These are phyloP conservation scores for Mycocentrospora acerina DNA, from an alignment of 2,329 filamentous ascomycete genomes.

Conservation along the genomic window DNA sequence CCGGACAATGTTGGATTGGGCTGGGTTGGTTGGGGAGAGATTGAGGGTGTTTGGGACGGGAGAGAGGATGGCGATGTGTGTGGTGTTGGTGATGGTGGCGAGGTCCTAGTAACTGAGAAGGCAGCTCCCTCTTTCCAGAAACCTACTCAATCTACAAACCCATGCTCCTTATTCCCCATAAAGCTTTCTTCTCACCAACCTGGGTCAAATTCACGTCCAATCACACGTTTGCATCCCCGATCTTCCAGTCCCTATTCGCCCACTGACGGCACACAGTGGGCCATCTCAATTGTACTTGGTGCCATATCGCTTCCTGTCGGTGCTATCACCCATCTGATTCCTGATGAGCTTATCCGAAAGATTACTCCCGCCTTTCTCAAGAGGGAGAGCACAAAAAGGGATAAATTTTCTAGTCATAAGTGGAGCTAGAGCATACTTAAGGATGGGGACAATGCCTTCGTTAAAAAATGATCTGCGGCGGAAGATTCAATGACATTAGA, in stretches of 20 bases:
- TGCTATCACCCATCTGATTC: slow-evolving; percentile 76
- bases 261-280: slow-evolving; percentile 74
- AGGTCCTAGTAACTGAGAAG: too few relatives aligned
- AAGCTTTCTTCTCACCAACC: slow-evolving; percentile 43
- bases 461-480: slow-evolving; percentile 79
- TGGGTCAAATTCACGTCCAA: slow-evolving; percentile 28
- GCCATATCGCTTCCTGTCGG: slow-evolving; percentile 84
- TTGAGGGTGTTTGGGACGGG: slow-evolving; percentile 50
- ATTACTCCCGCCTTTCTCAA: slow-evolving; percentile 47
- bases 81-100: slow-evolving; percentile 46
- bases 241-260: slow-evolving; percentile 27
- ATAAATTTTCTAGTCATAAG: slow-evolving; percentile 49
- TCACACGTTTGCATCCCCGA: slow-evolving; percentile 27
- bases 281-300: slow-evolving; percentile 79
- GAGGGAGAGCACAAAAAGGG: slow-evolving; percentile 44
- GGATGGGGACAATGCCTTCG: slow-evolving; percentile 75
- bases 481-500: slow-evolving; percentile 77
- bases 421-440: slow-evolving; percentile 74
- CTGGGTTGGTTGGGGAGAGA: neutral
- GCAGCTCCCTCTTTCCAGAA: slow-evolving; percentile 30
- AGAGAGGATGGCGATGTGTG: slow-evolving; percentile 61
- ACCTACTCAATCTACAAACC: slow-evolving; percentile 59
- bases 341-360: slow-evolving; percentile 64
- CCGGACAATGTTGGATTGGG: slow-evolving; percentile 61
- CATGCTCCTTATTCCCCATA: slow-evolving; percentile 58